Evolutionary conservation across 805 yeast genomes (phyloP), one percentile per base, ranked within the genome.

Genomic region (Scheffersomyces lignosus): DNA sequence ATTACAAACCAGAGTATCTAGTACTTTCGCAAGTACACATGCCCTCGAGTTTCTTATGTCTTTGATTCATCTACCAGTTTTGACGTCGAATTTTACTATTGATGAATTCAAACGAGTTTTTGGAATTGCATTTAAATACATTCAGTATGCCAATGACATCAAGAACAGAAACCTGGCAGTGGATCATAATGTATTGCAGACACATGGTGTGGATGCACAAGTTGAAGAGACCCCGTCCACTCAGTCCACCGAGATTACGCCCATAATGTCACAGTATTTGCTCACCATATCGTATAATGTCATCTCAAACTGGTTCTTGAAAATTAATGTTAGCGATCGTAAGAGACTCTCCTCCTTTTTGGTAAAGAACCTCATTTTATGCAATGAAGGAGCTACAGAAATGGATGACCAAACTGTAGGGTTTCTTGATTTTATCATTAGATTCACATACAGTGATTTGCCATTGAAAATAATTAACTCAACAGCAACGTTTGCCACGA

Each of bases 71-170:
- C 70, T 83, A 28, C 89, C 91, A 0, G 59, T 77, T 2, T 59
- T 87, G 39, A 80, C 86, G 1, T 73, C 87, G 1, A 82, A 82
- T 49, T 83, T 87, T 53, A 83, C 86, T 3, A 71, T 73, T 14
- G 93, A 85, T 33, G 96, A 88, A 48, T 83, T 73, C 55, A 83
- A 81, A 49, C 70, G 89, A 31, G 87, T 87, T 2, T 86, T 88
- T 64, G 96, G 86, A 2, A 84, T 88, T 54, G 83, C 89, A 1
- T 85, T 88, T 64, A 81, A 82, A 48, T 83, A 81, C 48, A 83
- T 87, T 37, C 87, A 85, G 51, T 81, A 80, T 51, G 78, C 87
- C 2, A 69, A 74, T 34, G 89, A 84, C 47, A 52, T 58, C 38
- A 46, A 64, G 44, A 46, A 57, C 33, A 45, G 65, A 52, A 14